A percentile compares a stretch with the other conserved stretches of the same genome.
Evolutionary conservation across 768 basidiomycete species (phyloP).

Genomic region (Asterophora lycoperdoides): DNA sequence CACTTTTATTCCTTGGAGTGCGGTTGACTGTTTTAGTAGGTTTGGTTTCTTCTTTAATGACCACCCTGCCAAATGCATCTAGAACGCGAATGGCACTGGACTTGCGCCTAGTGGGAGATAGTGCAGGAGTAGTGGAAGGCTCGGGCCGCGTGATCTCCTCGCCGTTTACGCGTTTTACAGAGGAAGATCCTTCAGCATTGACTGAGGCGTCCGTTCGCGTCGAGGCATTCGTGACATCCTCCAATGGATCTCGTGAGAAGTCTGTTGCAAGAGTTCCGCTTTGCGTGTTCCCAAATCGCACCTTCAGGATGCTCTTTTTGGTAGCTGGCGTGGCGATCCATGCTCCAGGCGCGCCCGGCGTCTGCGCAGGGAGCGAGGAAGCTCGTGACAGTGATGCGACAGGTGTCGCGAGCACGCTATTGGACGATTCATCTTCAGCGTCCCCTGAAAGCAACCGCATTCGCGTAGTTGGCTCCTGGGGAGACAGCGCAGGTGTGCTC

Average conservation of each 20-base stretch:
- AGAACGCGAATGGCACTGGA: conserved; percentile 57
- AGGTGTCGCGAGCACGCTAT: conserved; percentile 44
- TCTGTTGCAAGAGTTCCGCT: conserved; percentile 12
- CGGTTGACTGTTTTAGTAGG: not conserved
- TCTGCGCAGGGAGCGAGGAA: conserved; percentile 43
- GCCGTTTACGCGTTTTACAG: not conserved
- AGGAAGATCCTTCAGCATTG: not conserved
- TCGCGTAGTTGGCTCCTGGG: conserved; percentile 9
- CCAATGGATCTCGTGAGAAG: conserved; percentile 7
- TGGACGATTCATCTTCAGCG: conserved; percentile 20
- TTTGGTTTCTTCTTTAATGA: conserved; percentile 7
- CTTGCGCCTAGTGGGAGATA: conserved; percentile 26
- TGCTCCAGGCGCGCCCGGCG: conserved; percentile 67
- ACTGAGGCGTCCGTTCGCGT: not conserved
- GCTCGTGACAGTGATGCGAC: conserved; percentile 46
- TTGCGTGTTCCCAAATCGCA: conserved; percentile 65
- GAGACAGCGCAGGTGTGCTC: conserved; percentile 23
- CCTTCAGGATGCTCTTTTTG: conserved; percentile 61
- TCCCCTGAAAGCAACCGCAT: conserved; percentile 17
- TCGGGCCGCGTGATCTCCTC: conserved; percentile 13
- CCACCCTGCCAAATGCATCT: conserved; percentile 64
- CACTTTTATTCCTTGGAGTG: conserved; percentile 31
- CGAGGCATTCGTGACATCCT: conserved; percentile 6
- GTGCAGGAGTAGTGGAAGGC: conserved; percentile 15
- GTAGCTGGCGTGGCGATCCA: conserved; percentile 57